phyloP scores from a whole-genome alignment of 768 basidiomycete genomes.

The Leccinum longicurvipes region DNA sequence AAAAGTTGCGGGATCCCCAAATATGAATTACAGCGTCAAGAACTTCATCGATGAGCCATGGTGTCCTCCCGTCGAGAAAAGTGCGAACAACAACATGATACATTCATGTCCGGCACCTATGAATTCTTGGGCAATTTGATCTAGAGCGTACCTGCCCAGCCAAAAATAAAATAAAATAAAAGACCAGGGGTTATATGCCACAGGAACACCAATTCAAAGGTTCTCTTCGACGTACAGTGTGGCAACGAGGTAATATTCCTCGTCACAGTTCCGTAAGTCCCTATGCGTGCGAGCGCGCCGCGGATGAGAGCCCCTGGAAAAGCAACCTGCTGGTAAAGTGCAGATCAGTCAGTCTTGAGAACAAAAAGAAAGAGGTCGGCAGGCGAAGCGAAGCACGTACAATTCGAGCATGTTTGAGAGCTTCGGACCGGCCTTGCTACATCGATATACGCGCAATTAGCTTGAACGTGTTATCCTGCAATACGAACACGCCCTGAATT shows the following conservation, averaged over 20 bases:
- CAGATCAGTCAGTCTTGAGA: neutral
- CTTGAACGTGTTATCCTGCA: slow-evolving; percentile 90
- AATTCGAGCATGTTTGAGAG: slow-evolving; percentile 64
- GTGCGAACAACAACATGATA: neutral
- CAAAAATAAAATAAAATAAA: too few relatives aligned
- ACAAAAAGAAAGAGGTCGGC: neutral
- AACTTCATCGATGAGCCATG: neutral
- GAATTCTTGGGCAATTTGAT: slow-evolving; percentile 70
- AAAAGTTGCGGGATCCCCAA: neutral
- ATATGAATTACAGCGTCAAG: neutral
- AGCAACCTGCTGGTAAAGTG: slow-evolving; percentile 61
- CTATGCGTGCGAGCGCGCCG: slow-evolving; percentile 76
- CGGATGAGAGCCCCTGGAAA: slow-evolving; percentile 82
- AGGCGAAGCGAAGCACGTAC: slow-evolving; percentile 40
- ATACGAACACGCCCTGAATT: slow-evolving; percentile 86
- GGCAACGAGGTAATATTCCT: slow-evolving; percentile 80
- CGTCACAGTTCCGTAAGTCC: slow-evolving; percentile 67
- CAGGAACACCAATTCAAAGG: neutral
- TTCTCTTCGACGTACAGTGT: slow-evolving; percentile 62
- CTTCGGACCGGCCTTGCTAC: slow-evolving; percentile 71
- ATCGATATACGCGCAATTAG: slow-evolving; percentile 80
- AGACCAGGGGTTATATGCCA: neutral
- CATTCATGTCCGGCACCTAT: neutral
- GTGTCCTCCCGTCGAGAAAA: neutral
- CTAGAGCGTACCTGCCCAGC: slow-evolving; percentile 69